These are phyloP conservation scores for Kwoniella dendrophila DNA, from an alignment of 768 basidiomycete species.

Conservation along the genomic window DNA sequence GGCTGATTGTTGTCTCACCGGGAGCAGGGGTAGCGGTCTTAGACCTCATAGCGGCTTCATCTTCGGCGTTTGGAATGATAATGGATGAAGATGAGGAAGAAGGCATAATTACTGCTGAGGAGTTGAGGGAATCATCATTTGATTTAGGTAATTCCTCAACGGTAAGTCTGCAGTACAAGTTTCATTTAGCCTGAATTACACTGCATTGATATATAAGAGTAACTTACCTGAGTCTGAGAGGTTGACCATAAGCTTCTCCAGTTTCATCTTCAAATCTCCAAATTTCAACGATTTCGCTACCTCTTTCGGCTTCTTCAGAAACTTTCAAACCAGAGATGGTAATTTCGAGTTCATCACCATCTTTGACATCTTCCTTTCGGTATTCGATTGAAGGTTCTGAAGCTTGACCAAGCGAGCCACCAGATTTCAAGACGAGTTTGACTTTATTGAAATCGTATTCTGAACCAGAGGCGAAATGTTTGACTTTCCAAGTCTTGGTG, in stretches of 20 bases:
- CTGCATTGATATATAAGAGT: neutral
- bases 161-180: constrained; percentile 26
- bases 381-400: constrained; percentile 22
- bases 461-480: constrained; percentile 51
- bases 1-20: neutral
- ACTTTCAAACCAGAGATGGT: constrained; percentile 37
- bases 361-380: constrained; percentile 30
- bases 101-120: constrained; percentile 51
- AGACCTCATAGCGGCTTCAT: too few species aligned
- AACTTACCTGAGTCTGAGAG: constrained; percentile 47
- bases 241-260: constrained; percentile 48
- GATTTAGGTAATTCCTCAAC: constrained; percentile 29
- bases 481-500: constrained; percentile 55
- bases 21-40: neutral
- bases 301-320: constrained; percentile 28
- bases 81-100: constrained; percentile 16
- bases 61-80: constrained; percentile 3
- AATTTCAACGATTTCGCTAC: constrained; percentile 40
- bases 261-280: constrained; percentile 50
- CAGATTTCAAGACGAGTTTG: constrained; percentile 28
- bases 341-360: constrained; percentile 42
- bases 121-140: constrained; percentile 28
- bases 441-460: constrained; percentile 40
- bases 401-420: constrained; percentile 18
- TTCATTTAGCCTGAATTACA: neutral